Evolutionary conservation across 768 basidiomycete genomes (phyloP).

Genomic region (Rhizopogon vinicolor): DNA sequence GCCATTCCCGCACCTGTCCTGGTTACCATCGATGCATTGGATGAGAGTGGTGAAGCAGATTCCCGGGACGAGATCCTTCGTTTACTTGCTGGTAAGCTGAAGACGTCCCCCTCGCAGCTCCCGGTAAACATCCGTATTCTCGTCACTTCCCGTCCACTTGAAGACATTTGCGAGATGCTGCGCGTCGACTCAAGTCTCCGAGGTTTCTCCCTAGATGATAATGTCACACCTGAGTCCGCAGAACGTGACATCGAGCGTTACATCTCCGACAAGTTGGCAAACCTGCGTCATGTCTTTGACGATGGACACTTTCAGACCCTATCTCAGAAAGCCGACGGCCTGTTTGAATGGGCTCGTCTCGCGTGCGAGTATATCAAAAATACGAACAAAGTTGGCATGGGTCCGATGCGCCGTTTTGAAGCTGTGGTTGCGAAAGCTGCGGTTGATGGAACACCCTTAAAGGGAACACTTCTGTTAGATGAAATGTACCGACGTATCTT

Average conservation of each 20-base stretch:
- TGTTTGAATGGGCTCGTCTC: slow-evolving; percentile 1
- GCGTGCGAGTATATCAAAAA: not conserved
- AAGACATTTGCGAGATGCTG: not conserved
- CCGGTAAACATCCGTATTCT: not conserved
- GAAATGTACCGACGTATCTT: slow-evolving; percentile 1
- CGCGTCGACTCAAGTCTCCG: not conserved
- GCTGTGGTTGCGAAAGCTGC: not conserved
- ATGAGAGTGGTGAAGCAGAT: slow-evolving; percentile 4
- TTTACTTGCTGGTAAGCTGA: not conserved
- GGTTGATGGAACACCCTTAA: not conserved
- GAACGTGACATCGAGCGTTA: not conserved
- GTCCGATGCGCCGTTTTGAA: not conserved
- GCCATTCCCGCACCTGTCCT: slow-evolving; percentile 2
- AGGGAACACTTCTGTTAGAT: not conserved
- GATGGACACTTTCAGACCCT: not conserved
- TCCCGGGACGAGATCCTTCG: slow-evolving; percentile 10
- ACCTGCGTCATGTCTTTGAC: not conserved
- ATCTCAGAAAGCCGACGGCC: not conserved
- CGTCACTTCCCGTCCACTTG: slow-evolving; percentile 1
- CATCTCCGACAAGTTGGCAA: not conserved
- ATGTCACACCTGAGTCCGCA: not conserved
- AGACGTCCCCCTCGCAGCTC: slow-evolving; percentile 21
- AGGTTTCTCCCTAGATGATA: not conserved
- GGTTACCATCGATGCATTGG: slow-evolving; percentile 11
- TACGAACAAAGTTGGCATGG: not conserved